Evolutionary conservation across 176 grass and related monocot species (phyloP), one percentile per base, ranked within the genome.

Genomic region (Musa beccarii): DNA sequence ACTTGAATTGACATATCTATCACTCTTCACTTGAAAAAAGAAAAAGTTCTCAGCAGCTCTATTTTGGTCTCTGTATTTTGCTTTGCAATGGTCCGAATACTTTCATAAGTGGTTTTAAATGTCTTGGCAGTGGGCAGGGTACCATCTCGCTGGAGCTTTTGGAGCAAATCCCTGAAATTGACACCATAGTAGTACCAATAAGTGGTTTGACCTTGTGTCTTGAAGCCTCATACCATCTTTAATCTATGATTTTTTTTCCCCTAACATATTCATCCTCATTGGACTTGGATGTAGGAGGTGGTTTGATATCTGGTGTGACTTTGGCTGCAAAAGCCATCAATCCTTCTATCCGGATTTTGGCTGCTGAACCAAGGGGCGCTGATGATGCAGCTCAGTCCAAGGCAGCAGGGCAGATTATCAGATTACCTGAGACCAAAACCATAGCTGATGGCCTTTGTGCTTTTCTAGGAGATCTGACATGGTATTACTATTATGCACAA

Each of bases 401-500:
- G 77, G 81, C 81, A 83, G 83, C 85, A 84, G 87, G 89, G 77
- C 86, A 24, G 52, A 92, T 97, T 75, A 74, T 97, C 22, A 97
- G 75, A 54, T 73, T 93, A 79, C 51, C 85, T 54, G 80, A 89
- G 19, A 89, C 89, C 26, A 80, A 85, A 26, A 97, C 93, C 17
- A 87, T 97, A 76, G 90, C 93, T 86, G 93, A 97, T 84, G 93
- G 93, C 19, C 79, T 97, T 21, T 79, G 93, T 26, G 93, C 93
- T 89, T 97, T 79, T 89, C 90, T 93, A 29, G 93, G 93, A 52
- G 93, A 97, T 63, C 79, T 88, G 43, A 97, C 93, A 78, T 93
- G 93, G 93, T 97, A 90, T 43, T 43, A 43, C 34, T 43, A 43
- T 43, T 43, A 43, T 24, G 9, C 25, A 72, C 56, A 17, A 19